Conservation (phyloP, 768 basidiomycete genomes). For the Pholiota molesta region DNA sequence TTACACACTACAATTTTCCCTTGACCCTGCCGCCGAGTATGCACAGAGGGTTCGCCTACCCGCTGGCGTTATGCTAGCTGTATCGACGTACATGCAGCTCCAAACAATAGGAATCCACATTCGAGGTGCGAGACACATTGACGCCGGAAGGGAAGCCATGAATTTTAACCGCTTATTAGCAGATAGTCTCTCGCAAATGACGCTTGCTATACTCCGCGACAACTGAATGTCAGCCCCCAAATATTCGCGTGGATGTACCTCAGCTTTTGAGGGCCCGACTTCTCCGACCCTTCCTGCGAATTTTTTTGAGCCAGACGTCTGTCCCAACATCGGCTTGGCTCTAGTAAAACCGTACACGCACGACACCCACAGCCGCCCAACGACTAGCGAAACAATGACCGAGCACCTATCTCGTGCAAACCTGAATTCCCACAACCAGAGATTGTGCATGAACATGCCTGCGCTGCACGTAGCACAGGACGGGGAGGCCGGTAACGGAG, state of each 20-base stretch:
- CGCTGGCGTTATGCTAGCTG: conserved; percentile 59
- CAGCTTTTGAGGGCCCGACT: conserved; percentile 46
- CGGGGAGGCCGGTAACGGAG: conserved; percentile 47
- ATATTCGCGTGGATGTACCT: conserved; percentile 32
- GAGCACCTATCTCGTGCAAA: conserved; percentile 89
- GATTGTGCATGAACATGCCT: conserved; percentile 78
- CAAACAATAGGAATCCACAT: conserved; percentile 27
- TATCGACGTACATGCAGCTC: conserved; percentile 41
- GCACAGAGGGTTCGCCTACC: conserved; percentile 46
- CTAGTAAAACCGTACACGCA: conserved; percentile 5
- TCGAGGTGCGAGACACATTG: conserved; percentile 23
- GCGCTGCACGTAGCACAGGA: conserved; percentile 80
- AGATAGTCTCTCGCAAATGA: conserved; percentile 28
- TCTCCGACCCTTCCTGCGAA: conserved; percentile 41
- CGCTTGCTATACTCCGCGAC: conserved; percentile 40
- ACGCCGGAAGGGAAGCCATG: background rate
- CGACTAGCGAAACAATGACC: conserved; percentile 85
- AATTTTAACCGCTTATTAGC: conserved; percentile 10
- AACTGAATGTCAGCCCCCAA: conserved; percentile 26
- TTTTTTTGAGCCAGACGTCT: conserved; percentile 20
- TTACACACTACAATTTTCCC: too few relatives aligned
- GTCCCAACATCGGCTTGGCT: conserved; percentile 16
- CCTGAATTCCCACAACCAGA: conserved; percentile 83
- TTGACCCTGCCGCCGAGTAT: too few relatives aligned
- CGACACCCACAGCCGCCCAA: conserved; percentile 19